These are phyloP conservation scores for Penicillium polonicum DNA, from an alignment of 2,329 filamentous ascomycete species.

Conservation along the genomic window DNA sequence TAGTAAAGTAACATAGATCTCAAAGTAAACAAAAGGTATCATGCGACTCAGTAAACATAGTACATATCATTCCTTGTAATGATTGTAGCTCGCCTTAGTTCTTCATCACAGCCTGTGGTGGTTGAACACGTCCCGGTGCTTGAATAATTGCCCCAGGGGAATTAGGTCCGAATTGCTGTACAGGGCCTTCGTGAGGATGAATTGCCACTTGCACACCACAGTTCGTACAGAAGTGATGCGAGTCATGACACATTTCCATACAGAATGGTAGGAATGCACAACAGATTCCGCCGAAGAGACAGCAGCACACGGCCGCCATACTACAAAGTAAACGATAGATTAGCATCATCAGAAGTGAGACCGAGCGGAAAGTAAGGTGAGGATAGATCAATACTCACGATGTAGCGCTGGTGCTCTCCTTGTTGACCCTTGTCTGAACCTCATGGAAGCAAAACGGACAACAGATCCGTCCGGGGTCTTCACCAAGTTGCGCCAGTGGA, in stretches of 20 bases:
- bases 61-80: not conserved
- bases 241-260: slow-evolving; percentile 20
- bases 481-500: slow-evolving; percentile 5
- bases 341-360: not conserved
- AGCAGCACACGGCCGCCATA: slow-evolving; percentile 14
- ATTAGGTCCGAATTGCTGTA: not conserved
- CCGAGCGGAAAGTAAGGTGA: not conserved
- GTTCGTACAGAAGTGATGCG: slow-evolving; percentile 16
- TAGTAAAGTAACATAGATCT: not conserved
- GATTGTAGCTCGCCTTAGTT: not conserved
- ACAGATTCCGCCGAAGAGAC: slow-evolving; percentile 16
- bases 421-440: slow-evolving; percentile 11
- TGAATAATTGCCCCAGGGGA: not conserved
- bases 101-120: not conserved
- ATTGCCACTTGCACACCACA: slow-evolving; percentile 2
- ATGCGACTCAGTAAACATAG: not conserved
- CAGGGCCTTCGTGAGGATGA: not conserved
- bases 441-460: slow-evolving; percentile 18
- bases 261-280: slow-evolving; percentile 18
- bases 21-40: not conserved
- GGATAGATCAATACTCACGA: slow-evolving; percentile 5
- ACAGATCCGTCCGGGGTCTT: slow-evolving; percentile 10
- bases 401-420: slow-evolving; percentile 15
- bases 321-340: not conserved
- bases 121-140: not conserved